Conservation (phyloP, 352 stramenopile genomes). For the Globisporangium viniferum region DNA sequence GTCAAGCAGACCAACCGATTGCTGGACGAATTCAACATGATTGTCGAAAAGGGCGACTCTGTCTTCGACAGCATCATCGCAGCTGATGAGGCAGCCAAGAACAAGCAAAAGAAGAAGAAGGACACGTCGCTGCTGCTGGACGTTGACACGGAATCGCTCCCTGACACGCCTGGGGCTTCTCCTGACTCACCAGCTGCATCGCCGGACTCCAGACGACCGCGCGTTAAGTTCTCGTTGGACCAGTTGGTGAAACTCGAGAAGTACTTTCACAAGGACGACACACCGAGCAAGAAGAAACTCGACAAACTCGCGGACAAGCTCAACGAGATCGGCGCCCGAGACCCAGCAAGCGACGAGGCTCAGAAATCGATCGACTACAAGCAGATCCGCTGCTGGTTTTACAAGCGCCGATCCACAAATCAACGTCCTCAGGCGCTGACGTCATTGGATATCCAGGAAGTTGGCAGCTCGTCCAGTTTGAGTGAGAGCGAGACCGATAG, state of each 20-base stretch:
- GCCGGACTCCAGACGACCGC: conserved; percentile 55
- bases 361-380: conserved; percentile 82
- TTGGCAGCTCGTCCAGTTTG: conserved; percentile 38
- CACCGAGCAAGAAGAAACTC: conserved; percentile 72
- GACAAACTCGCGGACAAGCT: conserved; percentile 74
- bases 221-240: conserved; percentile 75
- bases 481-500: conserved; percentile 72
- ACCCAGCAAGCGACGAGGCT: conserved; percentile 49
- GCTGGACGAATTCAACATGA: conserved; percentile 74
- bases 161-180: conserved; percentile 48
- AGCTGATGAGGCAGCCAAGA: conserved; percentile 12
- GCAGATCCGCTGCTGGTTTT: conserved; percentile 87
- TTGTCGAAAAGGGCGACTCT: conserved; percentile 49
- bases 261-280: conserved; percentile 82
- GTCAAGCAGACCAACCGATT: conserved; percentile 79
- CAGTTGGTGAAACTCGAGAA: conserved; percentile 80
- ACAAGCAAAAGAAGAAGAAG: conserved; percentile 46
- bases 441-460: conserved; percentile 48
- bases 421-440: conserved; percentile 69
- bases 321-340: conserved; percentile 58
- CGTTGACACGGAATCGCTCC: conserved; percentile 56
- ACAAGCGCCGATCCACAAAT: conserved; percentile 80
- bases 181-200: conserved; percentile 69
- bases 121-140: conserved; percentile 38
- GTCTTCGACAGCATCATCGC: conserved; percentile 11